Base-by-base conservation (phyloP, 2,329 filamentous ascomycete genomes). In the Penicillium sp. region DNA sequence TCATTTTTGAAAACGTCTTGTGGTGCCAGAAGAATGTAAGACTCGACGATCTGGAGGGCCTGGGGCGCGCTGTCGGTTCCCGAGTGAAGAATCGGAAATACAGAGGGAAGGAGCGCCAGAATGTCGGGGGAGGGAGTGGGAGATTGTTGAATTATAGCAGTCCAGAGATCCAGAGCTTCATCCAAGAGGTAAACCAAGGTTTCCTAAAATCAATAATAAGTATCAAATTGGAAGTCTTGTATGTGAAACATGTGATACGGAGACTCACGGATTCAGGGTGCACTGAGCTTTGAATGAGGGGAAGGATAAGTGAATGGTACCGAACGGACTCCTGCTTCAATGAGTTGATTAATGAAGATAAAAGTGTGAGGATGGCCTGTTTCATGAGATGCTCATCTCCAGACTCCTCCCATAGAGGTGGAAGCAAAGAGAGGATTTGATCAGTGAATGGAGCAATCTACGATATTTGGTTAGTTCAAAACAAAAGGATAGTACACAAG, bases 381-480 rank as follows among this genome's bases (percentile, higher is more conserved):
- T 97, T 97, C 79, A 96, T 88, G 70, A 97, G 84, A 72, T 91
- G 90, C 65, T 94, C 89, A 54, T 95, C 88, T 0, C 87, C 90
- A 2, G 89, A 90, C 47, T 86, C 84, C 54, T 89, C 86, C 94
- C 94, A 99, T 0, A 97, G 79, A 4, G 80, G 80, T 0, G 93
- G 92, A 6, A 97, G 79, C 12, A 91, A 82, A 1, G 83, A 79
- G 71, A 99, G 87, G 54, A 99, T 88, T 54, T 87, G 84, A 63
- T 95, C 90, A 5, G 90, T 89, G 55, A 82, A 85, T 1, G 82
- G 82, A 3, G 78, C 76, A 53, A 86, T 84, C 77, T 82, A 29
- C 31, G 13, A 21, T n/a, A 9, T 47, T n/a, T 38, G 47, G 47
- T 57, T 47, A 54, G 31, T 18, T 16, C n/a, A 13, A 41, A 12